Base-by-base conservation (phyloP, 202 grass and related monocot genomes). In the Setaria italica region DNA sequence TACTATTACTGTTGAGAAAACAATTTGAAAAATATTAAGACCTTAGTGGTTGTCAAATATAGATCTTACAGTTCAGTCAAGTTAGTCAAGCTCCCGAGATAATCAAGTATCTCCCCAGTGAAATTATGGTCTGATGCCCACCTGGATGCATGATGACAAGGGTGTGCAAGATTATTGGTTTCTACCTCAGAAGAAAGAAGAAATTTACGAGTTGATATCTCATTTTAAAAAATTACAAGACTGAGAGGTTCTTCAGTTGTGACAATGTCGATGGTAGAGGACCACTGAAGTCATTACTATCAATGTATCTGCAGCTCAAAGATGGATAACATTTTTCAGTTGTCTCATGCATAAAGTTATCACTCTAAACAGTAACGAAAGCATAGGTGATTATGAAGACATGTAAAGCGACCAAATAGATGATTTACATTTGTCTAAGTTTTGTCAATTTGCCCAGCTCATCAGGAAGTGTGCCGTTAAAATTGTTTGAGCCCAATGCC, bases 41-140 rank as follows among this genome's bases (percentile, higher is more conserved):
- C 66, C 20, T 67, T 50, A 25, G 65, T 59, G 34, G 47, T 72
- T 41, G 30, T 21, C 48, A 81, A 78, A 86, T 11, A 59, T 74
- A 72, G 50, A 81, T 76, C 87, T 92, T 93, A 98, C 90, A 95
- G 71, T 49, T 80, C 39, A 9, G 64, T 89, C 68, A 98, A 39
- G 63, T 82, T 86, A 67, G 87, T 95, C 91, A 88, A 95, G 42
- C 87, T 89, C 62, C 91, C 93, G 9, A 95, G 88, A 85, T 78
- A 95, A 64, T 98, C 89, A 75, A 93, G 95, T 80, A 98, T 84
- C 76, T 89, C 81, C 67, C 93, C 95, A 9, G 78, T 90, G 84
- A 98, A 98, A 58, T 90, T 87, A 65, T 94, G 94, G 75, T 95
- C 93, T 47, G 91, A 92, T 78, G 75, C 91, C 88, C 74, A 89